Percentiles rank a stretch among this genome's conserved stretches.
phyloP scores from a whole-genome alignment of 108 stramenopile genomes.

The Skeletonema marinoi region DNA sequence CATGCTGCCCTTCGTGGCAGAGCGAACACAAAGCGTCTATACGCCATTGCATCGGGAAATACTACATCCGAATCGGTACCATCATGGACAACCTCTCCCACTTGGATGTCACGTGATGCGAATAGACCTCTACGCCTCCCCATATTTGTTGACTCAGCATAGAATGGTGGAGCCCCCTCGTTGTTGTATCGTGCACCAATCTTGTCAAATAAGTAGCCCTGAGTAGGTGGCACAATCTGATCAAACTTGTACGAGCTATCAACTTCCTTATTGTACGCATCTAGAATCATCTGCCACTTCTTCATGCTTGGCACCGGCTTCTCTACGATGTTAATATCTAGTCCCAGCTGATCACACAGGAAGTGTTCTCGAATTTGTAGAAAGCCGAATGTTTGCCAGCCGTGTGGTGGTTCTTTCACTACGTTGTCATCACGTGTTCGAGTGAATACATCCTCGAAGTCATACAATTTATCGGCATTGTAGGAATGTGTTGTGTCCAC shows the following conservation, averaged over 20 bases:
- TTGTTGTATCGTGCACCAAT: too few species aligned
- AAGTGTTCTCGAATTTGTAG: neutral
- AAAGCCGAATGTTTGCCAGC: too few species aligned
- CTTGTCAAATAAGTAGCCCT: slow-evolving; percentile 5
- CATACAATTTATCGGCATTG: too few species aligned
- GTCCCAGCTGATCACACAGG: too few species aligned
- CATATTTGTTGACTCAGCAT: slow-evolving; percentile 8
- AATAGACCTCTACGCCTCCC: slow-evolving; percentile 19
- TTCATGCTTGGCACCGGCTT: too few species aligned
- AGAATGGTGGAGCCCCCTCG: slow-evolving; percentile 15
- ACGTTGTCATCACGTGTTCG: too few species aligned
- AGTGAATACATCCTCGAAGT: too few species aligned
- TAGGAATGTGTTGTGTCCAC: too few species aligned
- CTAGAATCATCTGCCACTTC: slow-evolving; percentile 5
- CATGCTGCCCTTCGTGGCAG: neutral
- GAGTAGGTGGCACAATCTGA: slow-evolving; percentile 9
- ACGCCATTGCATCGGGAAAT: slow-evolving; percentile 8
- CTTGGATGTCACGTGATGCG: slow-evolving; percentile 19
- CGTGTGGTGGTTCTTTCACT: too few species aligned
- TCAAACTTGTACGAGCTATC: slow-evolving; percentile 3
- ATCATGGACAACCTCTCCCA: slow-evolving; percentile 34
- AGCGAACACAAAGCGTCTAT: neutral
- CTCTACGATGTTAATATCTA: too few species aligned
- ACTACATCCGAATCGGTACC: slow-evolving; percentile 8
- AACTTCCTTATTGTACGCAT: neutral